Evolutionary conservation across 768 basidiomycete species (phyloP), one percentile per base, ranked within the genome.

Genomic region (Tulasnella sp.): DNA sequence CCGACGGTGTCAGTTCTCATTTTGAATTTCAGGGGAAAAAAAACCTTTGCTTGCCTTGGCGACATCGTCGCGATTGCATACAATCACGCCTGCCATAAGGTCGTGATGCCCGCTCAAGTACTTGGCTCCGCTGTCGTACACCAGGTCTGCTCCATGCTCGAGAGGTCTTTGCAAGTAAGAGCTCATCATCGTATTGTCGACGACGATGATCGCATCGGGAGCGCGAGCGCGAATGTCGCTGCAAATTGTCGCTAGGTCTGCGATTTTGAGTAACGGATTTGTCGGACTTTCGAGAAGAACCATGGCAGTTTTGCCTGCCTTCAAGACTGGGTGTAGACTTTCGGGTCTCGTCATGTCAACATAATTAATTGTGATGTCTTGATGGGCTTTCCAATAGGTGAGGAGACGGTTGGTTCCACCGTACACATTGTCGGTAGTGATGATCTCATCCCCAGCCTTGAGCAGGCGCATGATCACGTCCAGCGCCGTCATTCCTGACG

Each of bases 101-200:
- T 99, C 98, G 85, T 99, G 98, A 82, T 99, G 98, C 10, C 98
- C 98, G 78, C 93, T 95, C 70, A 99, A 88, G 84, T 99, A 99
- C 83, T 99, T 99, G 32, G 98, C 99, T 13, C 91, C 98, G 79
- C 95, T 96, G 84, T 99, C 98, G 82, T 99, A 99, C 11, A 98
- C 96, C 77, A 99, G 90, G 83, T 99, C 98, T 71, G 94, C 94
- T 20, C 97, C 98, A 74, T 98, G 92, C 82, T 99, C 95, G 48
- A 99, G 89, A 15, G 98, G 98, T 78, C 96, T 87, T 83, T 97
- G 96, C 10, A 99, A 87, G 85, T 98, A 99, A 20, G 98, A 97
- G 83, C 96, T 98, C 97, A 99, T 98, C 98, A 99, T 99, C 79
- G 98, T 99, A 83, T 99, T 99, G 84, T 99, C 98, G 29, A 95